phyloP scores from a whole-genome alignment of 2,329 filamentous ascomycete genomes.

The Paraphoma chrysanthemicola region DNA sequence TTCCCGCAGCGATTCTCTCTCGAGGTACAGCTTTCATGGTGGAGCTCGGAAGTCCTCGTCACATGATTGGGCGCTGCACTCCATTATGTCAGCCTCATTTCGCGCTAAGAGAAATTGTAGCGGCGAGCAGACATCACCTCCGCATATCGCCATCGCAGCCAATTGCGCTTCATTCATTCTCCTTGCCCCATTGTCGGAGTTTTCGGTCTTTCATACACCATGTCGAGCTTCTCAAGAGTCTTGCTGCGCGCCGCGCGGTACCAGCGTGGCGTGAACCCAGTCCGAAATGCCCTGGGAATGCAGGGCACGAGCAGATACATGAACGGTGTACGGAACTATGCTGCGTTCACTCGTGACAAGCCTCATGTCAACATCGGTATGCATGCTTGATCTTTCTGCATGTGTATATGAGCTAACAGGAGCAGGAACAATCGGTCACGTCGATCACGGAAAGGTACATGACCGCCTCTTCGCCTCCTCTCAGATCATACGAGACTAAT shows the following conservation, averaged over 20 bases:
- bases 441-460: constrained; percentile 97
- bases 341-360: constrained; percentile 84
- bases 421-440: constrained; percentile 93
- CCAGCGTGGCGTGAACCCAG: constrained; percentile 72
- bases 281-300: constrained; percentile 72
- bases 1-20: constrained; percentile 15
- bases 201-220: constrained; percentile 57
- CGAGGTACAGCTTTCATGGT: constrained; percentile 10
- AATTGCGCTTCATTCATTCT: constrained; percentile 38
- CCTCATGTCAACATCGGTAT: constrained; percentile 97
- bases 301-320: constrained; percentile 70
- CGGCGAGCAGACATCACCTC: constrained; percentile 20
- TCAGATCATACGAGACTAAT: constrained; percentile 24
- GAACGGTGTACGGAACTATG: constrained; percentile 69
- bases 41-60: constrained; percentile 21
- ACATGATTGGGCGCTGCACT: constrained; percentile 23
- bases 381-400: constrained; percentile 20
- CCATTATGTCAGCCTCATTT: constrained; percentile 10
- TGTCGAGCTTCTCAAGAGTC: constrained; percentile 83
- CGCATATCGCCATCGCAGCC: constrained; percentile 27
- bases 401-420: not conserved
- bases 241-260: constrained; percentile 83
- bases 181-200: constrained; percentile 28
- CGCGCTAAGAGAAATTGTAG: constrained; percentile 43
- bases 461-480: constrained; percentile 15